Evolutionary conservation across 2,329 filamentous ascomycete species (phyloP), one percentile per base, ranked within the genome.

Genomic region (Pestalotiopsis sp.): DNA sequence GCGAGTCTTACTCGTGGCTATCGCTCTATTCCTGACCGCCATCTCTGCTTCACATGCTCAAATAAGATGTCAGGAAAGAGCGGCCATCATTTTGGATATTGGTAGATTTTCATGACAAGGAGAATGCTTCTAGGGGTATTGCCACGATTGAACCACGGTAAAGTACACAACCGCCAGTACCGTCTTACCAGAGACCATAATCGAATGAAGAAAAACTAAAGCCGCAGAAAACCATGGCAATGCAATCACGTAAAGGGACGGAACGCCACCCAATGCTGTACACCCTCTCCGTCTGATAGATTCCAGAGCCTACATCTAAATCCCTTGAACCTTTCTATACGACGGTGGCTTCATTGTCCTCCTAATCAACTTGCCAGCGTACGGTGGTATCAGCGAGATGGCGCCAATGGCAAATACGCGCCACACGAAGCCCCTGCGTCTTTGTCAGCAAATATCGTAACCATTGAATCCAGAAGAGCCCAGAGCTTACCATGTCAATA

Each of bases 261-360:
- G 13, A 44, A 63, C 60, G 60, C 60, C 60, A 63, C 26, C 26
- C 58, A 61, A 61, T 61, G 58, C 58, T 35, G 38, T 40, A 39
- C 58, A 11, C 35, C 26, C 22, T 17, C 30, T 10, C 58, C 26
- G n/a, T 38, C 14, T 13, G 17, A 39, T 17, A 35, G 30, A 35
- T 35, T 35, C 30, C 20, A 7, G 44, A 52, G 10, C 44, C 44
- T 20, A 52, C 17, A 2, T 52, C 81, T 80, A 91, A 69, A 89
- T 87, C 58, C 86, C 91, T 80, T 92, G 91, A 61, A 99, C 94
- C 83, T 99, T 99, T 75, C 96, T 87, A 82, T 98, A 98, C 76
- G 92, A 97, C 22, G 94, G 94, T 70, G 96, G 96, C 81, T 92
- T 94, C 85, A 97, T 91, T 69, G 90, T 94, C 76, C 94, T 86